phyloP scores from a whole-genome alignment of 371 early-diverging fungal species.

The Mucor lusitanicus region DNA sequence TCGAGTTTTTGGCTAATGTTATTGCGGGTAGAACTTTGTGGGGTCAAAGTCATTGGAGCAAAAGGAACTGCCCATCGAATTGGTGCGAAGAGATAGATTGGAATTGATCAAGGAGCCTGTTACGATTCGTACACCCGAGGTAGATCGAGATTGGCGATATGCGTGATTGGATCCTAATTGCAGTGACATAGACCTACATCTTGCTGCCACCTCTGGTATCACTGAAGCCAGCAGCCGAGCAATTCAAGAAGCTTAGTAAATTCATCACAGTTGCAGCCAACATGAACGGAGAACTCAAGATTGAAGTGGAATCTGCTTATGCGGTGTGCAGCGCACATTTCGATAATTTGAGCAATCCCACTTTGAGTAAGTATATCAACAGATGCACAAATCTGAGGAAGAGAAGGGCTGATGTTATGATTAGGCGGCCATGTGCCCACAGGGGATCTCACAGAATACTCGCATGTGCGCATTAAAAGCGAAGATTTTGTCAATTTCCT shows the following conservation, averaged over 20 bases:
- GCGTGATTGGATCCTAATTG: not conserved
- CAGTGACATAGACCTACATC: constrained; percentile 45
- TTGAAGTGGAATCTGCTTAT: constrained; percentile 43
- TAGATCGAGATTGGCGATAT: not conserved
- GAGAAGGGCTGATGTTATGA: not conserved
- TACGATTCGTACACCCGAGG: constrained; percentile 11
- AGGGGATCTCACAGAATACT: constrained; percentile 31
- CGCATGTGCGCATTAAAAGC: constrained; percentile 47
- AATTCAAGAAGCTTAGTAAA: constrained; percentile 48
- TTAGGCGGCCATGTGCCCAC: not conserved
- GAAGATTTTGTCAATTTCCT: constrained; percentile 63
- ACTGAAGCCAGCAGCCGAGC: constrained; percentile 44
- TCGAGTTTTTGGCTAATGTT: not conserved
- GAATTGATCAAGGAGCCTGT: constrained; percentile 17
- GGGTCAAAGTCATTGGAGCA: not conserved
- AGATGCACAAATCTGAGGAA: too few relatives aligned
- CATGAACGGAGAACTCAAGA: constrained; percentile 54
- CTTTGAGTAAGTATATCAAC: constrained; percentile 40
- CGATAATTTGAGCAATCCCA: constrained; percentile 51
- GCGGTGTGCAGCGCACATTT: constrained; percentile 51
- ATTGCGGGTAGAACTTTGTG: not conserved
- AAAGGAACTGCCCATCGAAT: constrained; percentile 35
- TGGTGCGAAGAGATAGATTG: constrained; percentile 9
- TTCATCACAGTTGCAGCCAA: constrained; percentile 56
- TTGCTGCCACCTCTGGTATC: constrained; percentile 46